Conservation (phyloP, 2,329 filamentous ascomycete genomes). For the Cercospora sp. region DNA sequence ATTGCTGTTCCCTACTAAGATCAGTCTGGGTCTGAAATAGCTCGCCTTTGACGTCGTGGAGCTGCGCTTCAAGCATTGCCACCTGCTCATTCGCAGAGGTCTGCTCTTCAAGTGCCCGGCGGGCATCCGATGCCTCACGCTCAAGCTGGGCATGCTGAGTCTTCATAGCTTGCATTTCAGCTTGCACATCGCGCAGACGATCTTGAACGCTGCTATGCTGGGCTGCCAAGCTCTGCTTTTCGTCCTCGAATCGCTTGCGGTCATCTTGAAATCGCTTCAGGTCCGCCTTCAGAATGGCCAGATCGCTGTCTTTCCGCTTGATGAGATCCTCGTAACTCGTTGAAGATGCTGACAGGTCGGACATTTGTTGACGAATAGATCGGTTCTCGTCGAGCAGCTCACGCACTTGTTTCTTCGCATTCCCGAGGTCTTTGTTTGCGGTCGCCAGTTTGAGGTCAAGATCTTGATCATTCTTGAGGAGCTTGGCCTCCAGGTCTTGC, state of each 20-base stretch:
- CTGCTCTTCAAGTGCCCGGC: slow-evolving; percentile 79
- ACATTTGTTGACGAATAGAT: slow-evolving; percentile 79
- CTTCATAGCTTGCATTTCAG: slow-evolving; percentile 82
- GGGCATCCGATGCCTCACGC: slow-evolving; percentile 85
- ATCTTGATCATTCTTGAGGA: slow-evolving; percentile 85
- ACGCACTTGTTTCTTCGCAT: slow-evolving; percentile 70
- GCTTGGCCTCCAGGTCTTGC: slow-evolving; percentile 79
- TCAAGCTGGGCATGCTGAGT: slow-evolving; percentile 82
- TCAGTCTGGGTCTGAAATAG: slow-evolving; percentile 84
- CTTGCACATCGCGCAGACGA: slow-evolving; percentile 80
- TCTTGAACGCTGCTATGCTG: slow-evolving; percentile 78
- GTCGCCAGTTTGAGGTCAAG: slow-evolving; percentile 79
- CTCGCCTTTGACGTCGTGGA: slow-evolving; percentile 81
- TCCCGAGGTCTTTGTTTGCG: slow-evolving; percentile 76
- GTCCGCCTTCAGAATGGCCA: slow-evolving; percentile 80
- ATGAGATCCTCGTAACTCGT: slow-evolving; percentile 95
- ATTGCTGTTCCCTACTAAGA: slow-evolving; percentile 86
- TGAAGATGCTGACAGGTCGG: slow-evolving; percentile 84
- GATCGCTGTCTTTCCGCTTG: slow-evolving; percentile 88
- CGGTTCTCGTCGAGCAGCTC: slow-evolving; percentile 78
- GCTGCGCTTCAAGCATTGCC: slow-evolving; percentile 82
- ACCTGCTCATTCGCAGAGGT: slow-evolving; percentile 88
- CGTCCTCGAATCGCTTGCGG: slow-evolving; percentile 73
- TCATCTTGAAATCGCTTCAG: slow-evolving; percentile 81
- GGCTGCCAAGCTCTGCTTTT: slow-evolving; percentile 67